A percentile compares a stretch with the other conserved stretches of the same genome.
These are phyloP conservation scores for Vigna mungo DNA, from an alignment of 306 rosid genomes.

Conservation along the genomic window DNA sequence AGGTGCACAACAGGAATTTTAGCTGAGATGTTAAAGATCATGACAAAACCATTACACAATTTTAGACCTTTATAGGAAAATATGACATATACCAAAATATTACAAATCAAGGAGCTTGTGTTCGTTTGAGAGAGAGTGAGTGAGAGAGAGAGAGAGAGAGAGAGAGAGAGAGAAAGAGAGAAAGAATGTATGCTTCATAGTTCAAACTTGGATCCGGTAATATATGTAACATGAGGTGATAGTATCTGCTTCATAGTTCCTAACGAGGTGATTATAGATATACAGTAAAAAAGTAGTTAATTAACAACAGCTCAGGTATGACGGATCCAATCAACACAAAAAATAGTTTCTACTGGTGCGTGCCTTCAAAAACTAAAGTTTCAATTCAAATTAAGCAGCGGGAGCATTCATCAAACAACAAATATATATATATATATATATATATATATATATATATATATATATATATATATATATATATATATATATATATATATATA, in stretches of 20 bases:
- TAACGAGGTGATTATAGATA: not conserved
- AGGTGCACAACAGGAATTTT: not conserved
- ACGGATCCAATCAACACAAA: slow-evolving; percentile 36
- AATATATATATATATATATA: not conserved
- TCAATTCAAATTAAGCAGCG: not conserved
- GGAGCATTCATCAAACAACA: not conserved
- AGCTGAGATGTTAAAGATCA: not conserved
- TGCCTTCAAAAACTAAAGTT: not conserved
- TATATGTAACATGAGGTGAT: not conserved
- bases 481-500: not conserved
- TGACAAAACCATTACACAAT: not conserved
- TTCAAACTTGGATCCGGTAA: not conserved
- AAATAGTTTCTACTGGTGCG: not conserved
- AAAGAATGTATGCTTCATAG: not conserved
- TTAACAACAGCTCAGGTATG: slow-evolving; percentile 16
- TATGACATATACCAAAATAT: slow-evolving; percentile 6
- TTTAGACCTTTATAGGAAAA: not conserved
- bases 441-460: not conserved
- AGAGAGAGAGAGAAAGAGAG: not conserved
- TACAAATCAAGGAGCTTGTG: slow-evolving; percentile 12
- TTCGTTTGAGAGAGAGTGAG: not conserved
- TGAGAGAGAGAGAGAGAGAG: no score
- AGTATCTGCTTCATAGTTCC: slow-evolving; percentile 24
- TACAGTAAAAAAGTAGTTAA: slow-evolving; percentile 21
- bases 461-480: not conserved